These are phyloP conservation scores for Acmispon strigosus DNA, from an alignment of 306 rosid genomes.

Conservation along the genomic window DNA sequence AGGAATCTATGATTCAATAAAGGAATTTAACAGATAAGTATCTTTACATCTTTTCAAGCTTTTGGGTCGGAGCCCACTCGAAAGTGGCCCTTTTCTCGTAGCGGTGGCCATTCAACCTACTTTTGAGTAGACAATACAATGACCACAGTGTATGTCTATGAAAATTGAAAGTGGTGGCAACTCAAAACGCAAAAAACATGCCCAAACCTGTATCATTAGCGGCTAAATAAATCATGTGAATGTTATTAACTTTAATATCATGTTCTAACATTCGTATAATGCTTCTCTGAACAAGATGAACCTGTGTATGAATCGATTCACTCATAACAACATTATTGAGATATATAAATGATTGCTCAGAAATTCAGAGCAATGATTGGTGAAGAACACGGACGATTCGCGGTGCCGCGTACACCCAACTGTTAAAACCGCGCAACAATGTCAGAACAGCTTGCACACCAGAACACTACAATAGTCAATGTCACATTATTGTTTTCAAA, in stretches of 20 bases:
- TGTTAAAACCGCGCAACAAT: background rate
- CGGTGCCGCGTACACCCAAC: conserved; percentile 20
- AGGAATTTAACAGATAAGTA: background rate
- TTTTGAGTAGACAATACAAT: background rate
- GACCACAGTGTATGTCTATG: background rate
- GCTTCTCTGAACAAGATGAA: no score
- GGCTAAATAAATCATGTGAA: background rate
- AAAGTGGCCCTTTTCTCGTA: background rate
- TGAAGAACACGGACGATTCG: background rate
- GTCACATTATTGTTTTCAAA: no score
- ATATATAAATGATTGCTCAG: background rate
- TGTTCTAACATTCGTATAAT: no score
- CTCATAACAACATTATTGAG: no score
- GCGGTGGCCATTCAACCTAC: background rate
- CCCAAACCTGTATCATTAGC: background rate
- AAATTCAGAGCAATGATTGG: background rate
- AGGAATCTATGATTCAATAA: no score
- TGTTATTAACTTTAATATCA: no score
- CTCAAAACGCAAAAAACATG: background rate
- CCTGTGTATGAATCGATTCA: no score
- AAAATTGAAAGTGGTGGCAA: no score
- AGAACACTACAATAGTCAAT: background rate
- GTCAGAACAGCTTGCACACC: background rate
- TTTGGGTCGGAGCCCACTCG: background rate
- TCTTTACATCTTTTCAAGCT: background rate